Base-by-base conservation (phyloP, 129 eudicot species). In the Chrysanthemum makinoi region DNA sequence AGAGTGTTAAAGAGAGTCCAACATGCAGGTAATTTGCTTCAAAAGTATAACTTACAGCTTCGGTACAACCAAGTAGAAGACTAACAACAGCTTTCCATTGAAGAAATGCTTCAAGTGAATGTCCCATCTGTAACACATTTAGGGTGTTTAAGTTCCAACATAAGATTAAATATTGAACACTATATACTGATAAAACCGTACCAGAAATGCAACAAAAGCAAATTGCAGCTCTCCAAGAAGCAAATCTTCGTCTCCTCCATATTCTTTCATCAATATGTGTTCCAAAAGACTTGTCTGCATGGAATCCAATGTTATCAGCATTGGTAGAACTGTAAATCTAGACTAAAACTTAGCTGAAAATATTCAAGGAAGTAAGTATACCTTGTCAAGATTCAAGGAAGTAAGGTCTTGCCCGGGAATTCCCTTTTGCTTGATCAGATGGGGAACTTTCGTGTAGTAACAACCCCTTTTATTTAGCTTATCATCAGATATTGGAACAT, bases 301-400 rank as follows among this genome's bases (percentile, higher is more conserved):
- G 72, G 19, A 59, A 69, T 46, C 17, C 19, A 67, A 72, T 12
- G 28, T 44, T 26, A 68, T 28, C n/a, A 70, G 63, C 55, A 56
- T 44, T 9, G 68, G 43, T 49, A 28, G 13, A 28, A 44, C 11
- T 14, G 61, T 24, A 24, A 44, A 17, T 6, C 8, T 43, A 10
- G 57, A 44, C 59, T 46, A 65, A 65, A 55, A 55, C 6, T 7
- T 54, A 13, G 7, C 47, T 43, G 24, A 24, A 54, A 53, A 2
- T 28, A 53, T 55, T 39, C 39, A 2, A 6, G 14, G 10, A 71
- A 56, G 65, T 39, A 39, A 39, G 2, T 39, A 39, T 89, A 89
- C 98, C 96, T 94, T 94, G 81, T 94, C 98, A 66, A 94, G 88
- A 84, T 94, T 94, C 85, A 94, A 73, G 67, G 77, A 84, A 56